Evolutionary conservation across 768 basidiomycete genomes (phyloP).

Genomic region (Mrakia hoshinonis): DNA sequence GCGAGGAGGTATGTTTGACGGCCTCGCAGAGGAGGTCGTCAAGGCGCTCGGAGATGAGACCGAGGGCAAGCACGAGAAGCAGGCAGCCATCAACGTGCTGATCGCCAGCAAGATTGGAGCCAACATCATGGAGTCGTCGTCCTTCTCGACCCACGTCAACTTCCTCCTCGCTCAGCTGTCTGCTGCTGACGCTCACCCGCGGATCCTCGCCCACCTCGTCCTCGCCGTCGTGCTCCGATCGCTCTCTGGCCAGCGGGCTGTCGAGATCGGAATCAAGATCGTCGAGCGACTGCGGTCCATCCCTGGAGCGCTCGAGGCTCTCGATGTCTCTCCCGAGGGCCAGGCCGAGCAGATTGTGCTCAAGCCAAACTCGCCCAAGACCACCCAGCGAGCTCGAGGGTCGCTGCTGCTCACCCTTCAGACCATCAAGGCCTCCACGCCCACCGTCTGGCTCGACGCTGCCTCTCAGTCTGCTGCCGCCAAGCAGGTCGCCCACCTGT

Average conservation of each 20-base stretch:
- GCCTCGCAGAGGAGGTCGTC: slow-evolving; percentile 32
- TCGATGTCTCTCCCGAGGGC: slow-evolving; percentile 2
- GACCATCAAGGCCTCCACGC: slow-evolving; percentile 30
- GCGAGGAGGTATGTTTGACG: slow-evolving; percentile 18
- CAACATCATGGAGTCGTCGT: slow-evolving; percentile 54
- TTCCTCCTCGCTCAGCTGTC: slow-evolving; percentile 51
- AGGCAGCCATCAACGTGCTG: slow-evolving; percentile 48
- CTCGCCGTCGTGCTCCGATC: slow-evolving; percentile 54
- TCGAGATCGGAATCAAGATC: slow-evolving; percentile 47
- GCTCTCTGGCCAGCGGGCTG: slow-evolving; percentile 53
- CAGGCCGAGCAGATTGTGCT: slow-evolving; percentile 31
- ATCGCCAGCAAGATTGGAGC: slow-evolving; percentile 61
- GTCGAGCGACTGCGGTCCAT: slow-evolving; percentile 26
- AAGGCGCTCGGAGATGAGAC: slow-evolving; percentile 36
- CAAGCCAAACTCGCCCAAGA: slow-evolving; percentile 31
- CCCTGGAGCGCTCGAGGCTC: slow-evolving; percentile 13
- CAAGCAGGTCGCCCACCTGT: slow-evolving; percentile 51
- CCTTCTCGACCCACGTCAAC: slow-evolving; percentile 45
- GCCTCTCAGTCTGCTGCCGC: slow-evolving; percentile 9
- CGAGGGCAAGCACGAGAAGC: slow-evolving; percentile 40
- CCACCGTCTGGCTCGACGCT: slow-evolving; percentile 30
- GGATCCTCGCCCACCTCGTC: slow-evolving; percentile 55
- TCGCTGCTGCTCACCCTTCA: slow-evolving; percentile 33
- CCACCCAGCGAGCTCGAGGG: slow-evolving; percentile 30
- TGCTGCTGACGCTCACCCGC: slow-evolving; percentile 49